Evolutionary conservation across 2,329 filamentous ascomycete genomes (phyloP).

Genomic region (Ceratocystis destructans): DNA sequence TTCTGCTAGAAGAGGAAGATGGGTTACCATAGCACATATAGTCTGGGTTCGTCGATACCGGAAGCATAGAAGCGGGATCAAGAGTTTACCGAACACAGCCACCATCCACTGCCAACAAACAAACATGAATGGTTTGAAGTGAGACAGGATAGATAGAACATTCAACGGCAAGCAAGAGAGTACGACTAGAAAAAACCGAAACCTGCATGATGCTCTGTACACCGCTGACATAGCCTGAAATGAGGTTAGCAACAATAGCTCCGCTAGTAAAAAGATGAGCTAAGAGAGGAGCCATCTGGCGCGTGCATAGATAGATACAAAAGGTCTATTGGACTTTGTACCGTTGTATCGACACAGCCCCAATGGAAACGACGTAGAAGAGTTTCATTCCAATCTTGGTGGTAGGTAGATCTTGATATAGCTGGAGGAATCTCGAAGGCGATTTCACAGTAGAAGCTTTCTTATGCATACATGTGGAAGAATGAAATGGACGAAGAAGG

Average conservation of each 20-base stretch:
- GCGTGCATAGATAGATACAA: not conserved
- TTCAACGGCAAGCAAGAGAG: not conserved
- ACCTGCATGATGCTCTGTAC: not conserved
- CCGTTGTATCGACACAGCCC: not conserved
- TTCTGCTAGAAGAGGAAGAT: not conserved
- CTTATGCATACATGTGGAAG: not conserved
- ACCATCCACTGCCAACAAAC: not conserved
- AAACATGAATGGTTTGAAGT: not conserved
- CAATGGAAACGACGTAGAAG: not conserved
- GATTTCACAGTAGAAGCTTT: not conserved
- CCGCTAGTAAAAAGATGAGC: not conserved
- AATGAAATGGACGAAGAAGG: not conserved
- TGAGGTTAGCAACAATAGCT: not conserved
- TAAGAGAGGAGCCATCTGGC: not conserved
- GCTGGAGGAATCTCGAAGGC: not conserved
- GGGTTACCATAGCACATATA: conserved; percentile 1
- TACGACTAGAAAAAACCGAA: not conserved
- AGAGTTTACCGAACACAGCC: conserved; percentile 7
- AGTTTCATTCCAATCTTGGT: not conserved
- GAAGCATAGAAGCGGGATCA: not conserved
- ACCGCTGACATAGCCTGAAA: not conserved
- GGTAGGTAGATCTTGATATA: not conserved
- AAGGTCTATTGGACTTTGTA: not conserved
- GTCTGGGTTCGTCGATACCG: conserved; percentile 4
- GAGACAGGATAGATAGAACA: not conserved